Evolutionary conservation across 2,329 filamentous ascomycete genomes (phyloP).

Genomic region (Dactylella cylindrospora): DNA sequence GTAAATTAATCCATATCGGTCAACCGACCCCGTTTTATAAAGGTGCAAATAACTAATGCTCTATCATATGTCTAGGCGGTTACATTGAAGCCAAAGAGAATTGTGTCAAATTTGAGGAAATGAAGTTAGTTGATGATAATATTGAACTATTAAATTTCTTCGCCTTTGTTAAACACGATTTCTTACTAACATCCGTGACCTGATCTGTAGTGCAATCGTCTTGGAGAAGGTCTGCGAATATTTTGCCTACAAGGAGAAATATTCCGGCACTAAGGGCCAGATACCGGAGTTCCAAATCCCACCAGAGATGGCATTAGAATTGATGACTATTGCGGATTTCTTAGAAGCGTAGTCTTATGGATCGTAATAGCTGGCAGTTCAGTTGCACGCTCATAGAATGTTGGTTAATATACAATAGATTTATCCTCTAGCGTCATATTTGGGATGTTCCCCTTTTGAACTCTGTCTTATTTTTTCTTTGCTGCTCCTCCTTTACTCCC

Average conservation of each 20-base stretch:
- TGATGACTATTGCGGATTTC: slow-evolving; percentile 69
- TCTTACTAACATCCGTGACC: background rate
- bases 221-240: slow-evolving; percentile 72
- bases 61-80: slow-evolving; percentile 6
- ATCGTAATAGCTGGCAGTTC: too few relatives aligned
- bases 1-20: slow-evolving; percentile 45
- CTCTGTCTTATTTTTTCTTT: slow-evolving; percentile 50
- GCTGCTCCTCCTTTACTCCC: slow-evolving; percentile 51
- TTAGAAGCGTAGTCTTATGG: slow-evolving; percentile 51
- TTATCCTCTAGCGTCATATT: too few relatives aligned
- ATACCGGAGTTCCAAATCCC: slow-evolving; percentile 70
- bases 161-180: too few relatives aligned
- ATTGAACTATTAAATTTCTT: too few relatives aligned
- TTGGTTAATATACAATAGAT: too few relatives aligned
- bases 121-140: slow-evolving; percentile 62
- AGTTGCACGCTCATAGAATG: too few relatives aligned
- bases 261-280: slow-evolving; percentile 60
- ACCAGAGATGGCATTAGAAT: slow-evolving; percentile 65
- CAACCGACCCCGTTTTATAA: background rate
- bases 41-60: background rate
- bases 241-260: slow-evolving; percentile 68
- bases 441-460: slow-evolving; percentile 47
- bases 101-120: slow-evolving; percentile 62
- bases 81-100: slow-evolving; percentile 60
- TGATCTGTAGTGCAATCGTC: slow-evolving; percentile 58